A percentile compares a stretch with the other conserved stretches of the same genome.
Evolutionary conservation across 495 filamentous ascomycete species (phyloP).

Genomic region (Penicillium angulare): DNA sequence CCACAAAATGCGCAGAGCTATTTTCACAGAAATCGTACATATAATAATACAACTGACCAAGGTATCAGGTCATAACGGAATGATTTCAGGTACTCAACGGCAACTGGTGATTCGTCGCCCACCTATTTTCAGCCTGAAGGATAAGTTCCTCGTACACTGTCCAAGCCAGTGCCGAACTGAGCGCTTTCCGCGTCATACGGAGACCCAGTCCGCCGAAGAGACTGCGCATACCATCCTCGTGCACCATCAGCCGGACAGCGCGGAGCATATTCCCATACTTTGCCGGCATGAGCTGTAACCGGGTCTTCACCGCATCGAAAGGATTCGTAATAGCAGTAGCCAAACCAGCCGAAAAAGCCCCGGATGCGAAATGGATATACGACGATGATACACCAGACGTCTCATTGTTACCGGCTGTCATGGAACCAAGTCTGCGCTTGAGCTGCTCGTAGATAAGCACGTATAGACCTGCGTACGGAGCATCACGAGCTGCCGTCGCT

Average conservation of each 20-base stretch:
- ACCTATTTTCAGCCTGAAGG: conserved; percentile 65
- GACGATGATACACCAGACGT: conserved; percentile 48
- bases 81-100: conserved; percentile 10
- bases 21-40: neutral
- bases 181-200: conserved; percentile 85
- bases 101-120: conserved; percentile 39
- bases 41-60: conserved; percentile 19
- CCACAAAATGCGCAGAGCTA: too few species aligned
- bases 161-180: conserved; percentile 92
- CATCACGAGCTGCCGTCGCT: conserved; percentile 89
- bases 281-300: conserved; percentile 84
- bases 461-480: conserved; percentile 93
- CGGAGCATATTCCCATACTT: conserved; percentile 84
- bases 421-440: conserved; percentile 62
- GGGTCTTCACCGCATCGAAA: conserved; percentile 94
- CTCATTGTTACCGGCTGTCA: conserved; percentile 17
- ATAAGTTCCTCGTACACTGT: conserved; percentile 95
- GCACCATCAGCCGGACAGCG: conserved; percentile 71
- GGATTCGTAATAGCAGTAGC: conserved; percentile 91
- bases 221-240: conserved; percentile 75
- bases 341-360: conserved; percentile 72
- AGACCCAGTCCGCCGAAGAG: conserved; percentile 86
- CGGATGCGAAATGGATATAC: conserved; percentile 80
- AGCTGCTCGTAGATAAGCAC: conserved; percentile 91
- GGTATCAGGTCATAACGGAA: neutral